Conservation (phyloP, 345 rosid genomes). For the Bruguiera gymnorhiza region DNA sequence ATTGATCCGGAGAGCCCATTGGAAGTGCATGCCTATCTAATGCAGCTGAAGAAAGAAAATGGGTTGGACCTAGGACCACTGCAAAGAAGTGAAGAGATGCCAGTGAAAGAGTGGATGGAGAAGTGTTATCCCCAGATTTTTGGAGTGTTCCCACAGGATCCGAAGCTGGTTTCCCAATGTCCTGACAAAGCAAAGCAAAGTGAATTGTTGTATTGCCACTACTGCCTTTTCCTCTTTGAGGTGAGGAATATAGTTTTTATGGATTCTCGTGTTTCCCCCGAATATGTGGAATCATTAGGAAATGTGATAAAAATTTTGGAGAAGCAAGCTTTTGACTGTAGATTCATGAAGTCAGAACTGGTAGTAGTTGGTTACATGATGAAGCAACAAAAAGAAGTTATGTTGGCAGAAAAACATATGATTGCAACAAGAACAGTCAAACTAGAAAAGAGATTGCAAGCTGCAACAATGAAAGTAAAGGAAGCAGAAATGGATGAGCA, state of each 20-base stretch:
- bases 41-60: slow-evolving; percentile 28
- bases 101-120: slow-evolving; percentile 34
- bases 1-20: slow-evolving; percentile 27
- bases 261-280: slow-evolving; percentile 23
- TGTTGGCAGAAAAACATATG: slow-evolving; percentile 20
- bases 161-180: slow-evolving; percentile 7
- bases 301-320: slow-evolving; percentile 23
- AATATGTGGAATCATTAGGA: slow-evolving; percentile 19
- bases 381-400: slow-evolving; percentile 17
- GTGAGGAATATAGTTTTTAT: slow-evolving; percentile 23
- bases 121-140: slow-evolving; percentile 24
- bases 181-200: slow-evolving; percentile 14
- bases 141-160: slow-evolving; percentile 27
- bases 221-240: slow-evolving; percentile 29
- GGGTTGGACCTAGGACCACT: slow-evolving; percentile 26
- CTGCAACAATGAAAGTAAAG: slow-evolving; percentile 1
- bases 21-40: slow-evolving; percentile 29
- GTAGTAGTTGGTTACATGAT: slow-evolving; percentile 18
- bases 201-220: slow-evolving; percentile 19
- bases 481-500: slow-evolving; percentile 1
- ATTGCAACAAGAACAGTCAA: slow-evolving; percentile 17
- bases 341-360: slow-evolving; percentile 32
- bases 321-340: slow-evolving; percentile 30
- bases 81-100: slow-evolving; percentile 19
- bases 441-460: slow-evolving; percentile 16